phyloP scores from a whole-genome alignment of 2,329 filamentous ascomycete species.

The Clonostachys sp. region DNA sequence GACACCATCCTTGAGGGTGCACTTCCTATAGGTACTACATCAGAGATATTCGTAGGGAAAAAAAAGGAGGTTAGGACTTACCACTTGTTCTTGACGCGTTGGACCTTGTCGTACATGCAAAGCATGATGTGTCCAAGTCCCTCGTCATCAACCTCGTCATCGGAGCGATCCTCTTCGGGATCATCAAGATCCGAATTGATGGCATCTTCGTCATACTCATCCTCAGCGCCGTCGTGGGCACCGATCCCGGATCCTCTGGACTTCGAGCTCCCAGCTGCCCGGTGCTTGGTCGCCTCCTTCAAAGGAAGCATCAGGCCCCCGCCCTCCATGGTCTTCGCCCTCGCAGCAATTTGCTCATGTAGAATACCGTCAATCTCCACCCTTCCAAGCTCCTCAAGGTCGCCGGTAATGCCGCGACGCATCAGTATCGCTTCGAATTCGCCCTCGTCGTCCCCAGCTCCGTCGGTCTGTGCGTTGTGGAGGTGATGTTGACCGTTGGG shows the following conservation, averaged over 20 bases:
- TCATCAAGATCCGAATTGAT: conserved; percentile 99
- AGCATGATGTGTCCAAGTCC: conserved; percentile 87
- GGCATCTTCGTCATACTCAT: conserved; percentile 78
- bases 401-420: conserved; percentile 47
- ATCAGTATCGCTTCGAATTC: conserved; percentile 56
- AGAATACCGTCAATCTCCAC: conserved; percentile 66
- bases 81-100: conserved; percentile 99
- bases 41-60: conserved; percentile 7
- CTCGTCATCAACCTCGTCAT: conserved; percentile 85
- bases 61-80: conserved; percentile 24
- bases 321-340: conserved; percentile 66
- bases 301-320: conserved; percentile 73
- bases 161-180: conserved; percentile 77
- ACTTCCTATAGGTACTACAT: conserved; percentile 63
- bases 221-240: conserved; percentile 55
- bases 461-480: conserved; percentile 64
- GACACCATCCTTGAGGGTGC: conserved; percentile 93
- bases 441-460: conserved; percentile 48
- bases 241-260: conserved; percentile 56
- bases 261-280: not conserved
- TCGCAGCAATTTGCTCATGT: conserved; percentile 61
- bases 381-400: conserved; percentile 50
- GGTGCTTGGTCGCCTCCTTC: conserved; percentile 38
- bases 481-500: conserved; percentile 12
- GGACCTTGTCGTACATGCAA: conserved; percentile 99